Base-by-base conservation (phyloP, 2,329 filamentous ascomycete genomes). In the Seiridium unicorne region DNA sequence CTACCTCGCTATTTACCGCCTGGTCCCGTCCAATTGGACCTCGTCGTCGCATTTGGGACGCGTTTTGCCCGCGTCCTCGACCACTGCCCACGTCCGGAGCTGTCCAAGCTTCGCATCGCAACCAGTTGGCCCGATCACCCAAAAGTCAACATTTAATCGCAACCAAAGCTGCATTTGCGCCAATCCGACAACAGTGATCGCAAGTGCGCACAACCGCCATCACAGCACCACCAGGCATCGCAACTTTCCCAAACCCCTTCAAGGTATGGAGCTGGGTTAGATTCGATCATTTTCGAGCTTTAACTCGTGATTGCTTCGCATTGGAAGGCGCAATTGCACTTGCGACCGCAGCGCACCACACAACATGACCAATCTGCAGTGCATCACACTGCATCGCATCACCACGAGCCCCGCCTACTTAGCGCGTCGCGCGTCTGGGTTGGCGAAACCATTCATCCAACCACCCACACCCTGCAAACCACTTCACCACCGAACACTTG, bases 321-420 rank as follows among this genome's bases (percentile, higher is more conserved):
- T 69, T 64, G 65, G 65, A 68, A 60, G 35, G 51, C 62, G 68
- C 78, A 79, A 79, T 79, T 72, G 72, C 69, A 57, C 68, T 74
- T 76, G 74, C 75, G 74, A 73, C 70, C 66, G 57, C 40, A 56
- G 48, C 61, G 58, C 70, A 65, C 68, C 66, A 42, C 55, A 55
- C 53, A 42, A 60, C 46, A 53, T 32, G 35, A 49, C 9, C 47
- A 49, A 57, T 63, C 57, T 62, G 54, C 2, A 44, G 54, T 60
- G 55, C 60, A 58, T 64, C 61, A 56, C 62, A 56, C 61, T 58
- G 61, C 62, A 61, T 40, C 44, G 18, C 18, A 49, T 42, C 46
- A 35, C 31, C 44, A 53, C 18, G 35, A 51, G n/a, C 44, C 54
- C 38, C 47, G 44, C 36, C 26, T 13, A 36, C 47, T 13, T 44